Evolutionary conservation across 2,329 filamentous ascomycete genomes (phyloP), one percentile per base, ranked within the genome.

Genomic region (Dactylellina parvicollis): DNA sequence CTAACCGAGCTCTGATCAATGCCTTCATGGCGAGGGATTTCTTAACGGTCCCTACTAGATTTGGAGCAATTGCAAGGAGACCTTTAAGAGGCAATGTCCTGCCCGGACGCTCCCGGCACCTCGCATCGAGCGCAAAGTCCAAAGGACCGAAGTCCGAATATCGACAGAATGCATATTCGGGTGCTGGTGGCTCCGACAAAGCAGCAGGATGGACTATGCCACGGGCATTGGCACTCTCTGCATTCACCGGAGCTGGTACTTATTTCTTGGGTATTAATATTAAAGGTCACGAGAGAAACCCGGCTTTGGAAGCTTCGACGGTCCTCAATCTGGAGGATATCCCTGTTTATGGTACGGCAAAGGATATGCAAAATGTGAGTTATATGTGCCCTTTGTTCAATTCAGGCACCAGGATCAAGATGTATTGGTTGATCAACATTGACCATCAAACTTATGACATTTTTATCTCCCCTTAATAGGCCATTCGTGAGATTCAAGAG

Each of bases 401-500:
- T 8, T 61, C 20, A 14, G 40, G 14, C 36, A 36, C 8, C 40
- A 5, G 14, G 12, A 16, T 18, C 38, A 49, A 49, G 4, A 50
- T 1, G 16, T 18, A 20, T 7, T 38, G 1, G 12, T 14, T 8
- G 18, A 18, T 56, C n/a, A 4, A 49, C 34, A 28, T 36, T 5
- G 24, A 38, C 9, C 2, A 10, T 5, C 4, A 12, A 26, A 32
- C 30, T 30, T n/a, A 14, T 54, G 26, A 64, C 12, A 44, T 40
- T 14, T 22, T 52, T 2, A 52, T 22, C 14, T 47, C 14, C 4
- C 2, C 14, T 57, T 30, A 34, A 40, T 72, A 88, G 87, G 86
- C 87, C 0, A 80, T 88, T 46, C 77, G 79, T 44, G 84, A 86
- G 75, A 88, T 89, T 62, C 84, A 84, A 80, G 81, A 76, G 78